Evolutionary conservation across 257 asterid species (phyloP), one percentile per base, ranked within the genome.

Genomic region (Nicotiana tabacum): DNA sequence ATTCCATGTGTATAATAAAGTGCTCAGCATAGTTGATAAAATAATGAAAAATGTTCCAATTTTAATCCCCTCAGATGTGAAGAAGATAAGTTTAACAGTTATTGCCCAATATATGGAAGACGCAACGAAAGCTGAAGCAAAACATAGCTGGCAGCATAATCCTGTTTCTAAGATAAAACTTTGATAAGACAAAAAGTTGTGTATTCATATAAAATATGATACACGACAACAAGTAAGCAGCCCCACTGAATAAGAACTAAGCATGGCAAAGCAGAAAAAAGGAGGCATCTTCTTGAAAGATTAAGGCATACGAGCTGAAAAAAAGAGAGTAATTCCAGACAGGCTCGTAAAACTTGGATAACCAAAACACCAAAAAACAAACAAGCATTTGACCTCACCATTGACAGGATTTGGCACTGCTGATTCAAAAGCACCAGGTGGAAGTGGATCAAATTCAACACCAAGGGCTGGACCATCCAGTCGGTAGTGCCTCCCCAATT

Each of bases 401-500:
- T 85, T 89, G 70, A 81, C 86, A 24, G 86, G 90, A 48, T 87
- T 87, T 86, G 77, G 89, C 82, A 39, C 62, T 32, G 88, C 77
- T 78, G 92, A 81, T 83, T 92, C 97, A 88, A 95, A 95, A 69
- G 96, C 92, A 87, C 92, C 95, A 66, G 93, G 94, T 29, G 98
- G 98, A 69, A 92, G 92, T 27, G 93, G 92, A 78, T 96, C 98
- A 46, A 96, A 96, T 57, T 90, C 98, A 85, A 92, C 90, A 81
- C 97, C 92, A 84, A 96, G 97, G 32, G 97, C 94, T 24, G 99
- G 99, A 67, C 99, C 98, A 86, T 93, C 97, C 83, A 86, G 89
- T 74, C 89, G 83, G 78, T 91, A 93, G 82, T 88, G 91, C 88
- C 88, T 90, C 56, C 99, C 98, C 77, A 96, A 87, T 87, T 94